Conservation (phyloP, 805 yeast genomes). For the Zygoascus tannicola region DNA sequence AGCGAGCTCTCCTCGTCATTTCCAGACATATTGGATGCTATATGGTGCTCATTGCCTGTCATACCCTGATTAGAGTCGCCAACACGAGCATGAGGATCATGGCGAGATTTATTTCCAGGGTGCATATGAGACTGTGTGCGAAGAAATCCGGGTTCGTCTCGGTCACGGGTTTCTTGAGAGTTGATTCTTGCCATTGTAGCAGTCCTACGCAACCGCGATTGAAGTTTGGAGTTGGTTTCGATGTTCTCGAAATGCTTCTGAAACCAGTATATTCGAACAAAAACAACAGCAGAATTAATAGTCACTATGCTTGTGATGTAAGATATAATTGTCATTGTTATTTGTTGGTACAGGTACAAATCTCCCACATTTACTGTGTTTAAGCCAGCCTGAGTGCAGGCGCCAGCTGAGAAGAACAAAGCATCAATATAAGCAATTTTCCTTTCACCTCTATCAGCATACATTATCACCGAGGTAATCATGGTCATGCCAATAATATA, state of each 20-base stretch:
- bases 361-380: slow-evolving; percentile 66
- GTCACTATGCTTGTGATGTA: slow-evolving; percentile 77
- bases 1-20: slow-evolving; percentile 2
- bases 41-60: neutral
- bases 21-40: neutral
- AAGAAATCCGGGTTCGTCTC: neutral
- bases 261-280: slow-evolving; percentile 79
- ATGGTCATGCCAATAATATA: slow-evolving; percentile 56
- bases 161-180: slow-evolving; percentile 8
- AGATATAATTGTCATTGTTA: slow-evolving; percentile 53
- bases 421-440: slow-evolving; percentile 67
- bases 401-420: slow-evolving; percentile 64
- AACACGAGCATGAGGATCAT: neutral
- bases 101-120: neutral
- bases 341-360: slow-evolving; percentile 68
- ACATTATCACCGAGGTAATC: slow-evolving; percentile 64
- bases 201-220: slow-evolving; percentile 74
- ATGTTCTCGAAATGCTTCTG: slow-evolving; percentile 80
- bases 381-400: slow-evolving; percentile 86
- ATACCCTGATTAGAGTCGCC: neutral
- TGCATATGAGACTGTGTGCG: neutral
- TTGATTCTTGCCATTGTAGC: slow-evolving; percentile 51
- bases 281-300: slow-evolving; percentile 70
- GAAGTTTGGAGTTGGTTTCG: slow-evolving; percentile 62
- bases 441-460: slow-evolving; percentile 66